Evolutionary conservation across 2,329 filamentous ascomycete species (phyloP), one percentile per base, ranked within the genome.

Genomic region (Graphilbum fragrans): DNA sequence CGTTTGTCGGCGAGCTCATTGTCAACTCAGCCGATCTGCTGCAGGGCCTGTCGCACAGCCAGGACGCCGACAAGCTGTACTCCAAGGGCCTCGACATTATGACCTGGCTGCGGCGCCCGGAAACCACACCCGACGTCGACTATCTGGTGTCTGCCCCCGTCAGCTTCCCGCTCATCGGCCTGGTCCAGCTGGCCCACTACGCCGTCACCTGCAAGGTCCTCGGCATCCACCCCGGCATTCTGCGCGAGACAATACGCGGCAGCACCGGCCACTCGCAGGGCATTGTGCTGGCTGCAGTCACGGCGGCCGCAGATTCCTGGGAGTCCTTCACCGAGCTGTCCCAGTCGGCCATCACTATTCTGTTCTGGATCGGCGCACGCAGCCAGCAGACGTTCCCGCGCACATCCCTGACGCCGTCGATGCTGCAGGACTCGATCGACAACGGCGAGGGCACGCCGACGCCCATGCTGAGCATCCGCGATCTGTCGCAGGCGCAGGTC

Each of bases 341-440:
- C 42, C 80, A 73, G 53, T 80, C 86, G 51, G 84, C 90, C 3
- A 69, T 98, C 49, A 92, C 85, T 23, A 86, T 95, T 55, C 81
- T 98, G 23, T 98, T 98, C 72, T 98, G 92, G 92, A 94, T 98
- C 51, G 92, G 93, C 58, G 80, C 90, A 46, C 82, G 92, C 55
- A 95, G 90, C 61, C 92, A 98, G 62, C 92, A 98, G 63, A 88
- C 88, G 2, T 98, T 95, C 64, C 93, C 92, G 32, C 80, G 85
- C 52, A 98, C 92, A 4, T 96, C 92, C 27, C 74, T 98, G 54
- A 86, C 88, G 4, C 93, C 92, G 0, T 84, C 78, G 35, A 86
- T 90, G 56, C 73, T 98, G 41, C 86, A 90, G 58, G 92, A 98
- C 63, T 95, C 92, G 1, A 74, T 86, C 50, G 90, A 95, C 58